Evolutionary conservation across 2,329 filamentous ascomycete species (phyloP).

Genomic region (Domatiomyces catenatus): DNA sequence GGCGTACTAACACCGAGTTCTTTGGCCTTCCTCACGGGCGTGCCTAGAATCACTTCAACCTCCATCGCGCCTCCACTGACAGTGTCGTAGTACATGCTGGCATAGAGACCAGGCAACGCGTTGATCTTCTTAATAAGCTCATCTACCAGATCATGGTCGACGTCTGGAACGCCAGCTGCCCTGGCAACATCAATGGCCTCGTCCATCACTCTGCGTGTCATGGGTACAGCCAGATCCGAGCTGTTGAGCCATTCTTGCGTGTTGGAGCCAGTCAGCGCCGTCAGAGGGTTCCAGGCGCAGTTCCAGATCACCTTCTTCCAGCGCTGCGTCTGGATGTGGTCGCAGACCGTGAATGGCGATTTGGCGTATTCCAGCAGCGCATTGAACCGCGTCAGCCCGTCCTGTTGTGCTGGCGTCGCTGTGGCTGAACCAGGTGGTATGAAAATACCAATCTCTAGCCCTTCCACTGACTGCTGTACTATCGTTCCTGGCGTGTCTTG

Average conservation of each 20-base stretch:
- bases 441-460: slow-evolving; percentile 41
- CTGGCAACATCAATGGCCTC: slow-evolving; percentile 30
- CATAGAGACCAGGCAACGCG: slow-evolving; percentile 26
- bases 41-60: slow-evolving; percentile 33
- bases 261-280: slow-evolving; percentile 28
- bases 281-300: slow-evolving; percentile 28
- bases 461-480: slow-evolving; percentile 37
- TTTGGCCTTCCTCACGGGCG: slow-evolving; percentile 25
- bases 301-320: slow-evolving; percentile 32
- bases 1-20: slow-evolving; percentile 28
- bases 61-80: slow-evolving; percentile 29
- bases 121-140: slow-evolving; percentile 26
- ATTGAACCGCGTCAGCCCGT: slow-evolving; percentile 28
- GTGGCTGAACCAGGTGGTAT: slow-evolving; percentile 20
- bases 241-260: slow-evolving; percentile 30
- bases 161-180: slow-evolving; percentile 23
- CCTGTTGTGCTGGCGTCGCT: slow-evolving; percentile 18
- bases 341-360: slow-evolving; percentile 24
- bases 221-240: slow-evolving; percentile 24
- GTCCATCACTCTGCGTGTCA: slow-evolving; percentile 27
- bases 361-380: slow-evolving; percentile 27
- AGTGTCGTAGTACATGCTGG: slow-evolving; percentile 33
- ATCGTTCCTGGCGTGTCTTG: slow-evolving; percentile 37
- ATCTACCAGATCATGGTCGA: slow-evolving; percentile 26
- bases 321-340: slow-evolving; percentile 24